phyloP scores from a whole-genome alignment of 2,329 filamentous ascomycete species.

The Paracorniculantispora psalliotae region DNA sequence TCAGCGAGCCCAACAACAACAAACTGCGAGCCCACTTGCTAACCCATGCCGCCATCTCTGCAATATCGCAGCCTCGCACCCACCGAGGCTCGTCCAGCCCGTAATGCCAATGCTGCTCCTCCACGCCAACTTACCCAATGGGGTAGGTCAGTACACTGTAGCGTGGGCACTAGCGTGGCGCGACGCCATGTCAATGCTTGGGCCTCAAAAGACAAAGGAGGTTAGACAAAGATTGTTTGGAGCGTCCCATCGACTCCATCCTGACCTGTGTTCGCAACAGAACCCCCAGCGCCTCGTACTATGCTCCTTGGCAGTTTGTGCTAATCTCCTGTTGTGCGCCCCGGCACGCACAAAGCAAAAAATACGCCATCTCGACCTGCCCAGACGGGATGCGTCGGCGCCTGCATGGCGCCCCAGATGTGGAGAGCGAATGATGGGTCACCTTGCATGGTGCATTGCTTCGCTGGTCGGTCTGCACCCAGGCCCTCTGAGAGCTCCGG shows the following conservation, averaged over 20 bases:
- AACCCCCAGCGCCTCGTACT: background rate
- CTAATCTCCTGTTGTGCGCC: background rate
- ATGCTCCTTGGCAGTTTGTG: background rate
- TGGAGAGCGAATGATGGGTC: background rate
- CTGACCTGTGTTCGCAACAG: background rate
- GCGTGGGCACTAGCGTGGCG: background rate
- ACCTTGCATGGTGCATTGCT: background rate
- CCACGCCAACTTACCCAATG: background rate
- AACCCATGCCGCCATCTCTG: background rate
- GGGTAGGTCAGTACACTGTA: conserved; percentile 1
- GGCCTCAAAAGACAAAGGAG: background rate
- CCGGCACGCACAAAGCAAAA: too few relatives aligned
- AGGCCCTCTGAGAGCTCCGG: background rate
- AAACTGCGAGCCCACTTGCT: background rate
- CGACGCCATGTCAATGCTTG: background rate
- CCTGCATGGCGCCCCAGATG: background rate
- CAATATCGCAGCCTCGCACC: conserved; percentile 3
- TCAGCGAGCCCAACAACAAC: too few relatives aligned
- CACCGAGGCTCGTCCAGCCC: background rate
- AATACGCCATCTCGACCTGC: conserved; percentile 6
- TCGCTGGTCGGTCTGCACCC: background rate
- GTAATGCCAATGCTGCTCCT: background rate
- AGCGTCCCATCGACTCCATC: background rate
- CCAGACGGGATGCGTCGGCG: conserved; percentile 9
- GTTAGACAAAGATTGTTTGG: conserved; percentile 1